Evolutionary conservation across 129 eudicot species (phyloP).

Genomic region (Tanacetum coccineum): DNA sequence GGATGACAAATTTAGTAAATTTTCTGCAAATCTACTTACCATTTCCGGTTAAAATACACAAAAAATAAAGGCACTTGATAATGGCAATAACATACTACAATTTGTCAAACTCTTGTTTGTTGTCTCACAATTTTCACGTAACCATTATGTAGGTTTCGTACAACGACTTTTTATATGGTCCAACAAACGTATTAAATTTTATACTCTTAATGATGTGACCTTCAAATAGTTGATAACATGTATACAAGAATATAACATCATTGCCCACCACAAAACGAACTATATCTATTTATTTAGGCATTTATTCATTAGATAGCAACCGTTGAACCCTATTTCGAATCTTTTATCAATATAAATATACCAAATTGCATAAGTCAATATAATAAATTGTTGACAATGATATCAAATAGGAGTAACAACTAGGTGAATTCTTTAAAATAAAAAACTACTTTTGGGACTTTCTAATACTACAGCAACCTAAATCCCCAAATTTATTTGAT

Average conservation of each 20-base stretch:
- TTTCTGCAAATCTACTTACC: not conserved
- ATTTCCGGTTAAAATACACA: not conserved
- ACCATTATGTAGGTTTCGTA: not conserved
- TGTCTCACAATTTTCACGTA: not conserved
- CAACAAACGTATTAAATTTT: not conserved
- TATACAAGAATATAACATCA: slow-evolving; percentile 2
- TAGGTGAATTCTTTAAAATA: too few species aligned
- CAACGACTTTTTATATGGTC: not conserved
- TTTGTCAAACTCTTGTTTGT: not conserved
- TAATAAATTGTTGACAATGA: slow-evolving; percentile 24
- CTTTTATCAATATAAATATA: slow-evolving; percentile 24
- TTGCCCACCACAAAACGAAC: not conserved
- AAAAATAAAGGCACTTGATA: not conserved
- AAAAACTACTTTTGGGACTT: not conserved
- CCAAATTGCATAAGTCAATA: slow-evolving; percentile 28
- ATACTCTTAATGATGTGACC: not conserved
- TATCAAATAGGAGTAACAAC: too few species aligned
- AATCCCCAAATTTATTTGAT: slow-evolving; percentile 24
- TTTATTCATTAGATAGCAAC: slow-evolving; percentile 8
- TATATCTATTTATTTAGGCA: not conserved
- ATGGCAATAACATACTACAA: not conserved
- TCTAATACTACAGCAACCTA: slow-evolving; percentile 7
- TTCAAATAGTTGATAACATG: slow-evolving; percentile 4
- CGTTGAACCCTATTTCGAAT: slow-evolving; percentile 17
- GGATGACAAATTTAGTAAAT: not conserved